Evolutionary conservation across 2,329 filamentous ascomycete genomes (phyloP).

Genomic region (Fusarium sp.): DNA sequence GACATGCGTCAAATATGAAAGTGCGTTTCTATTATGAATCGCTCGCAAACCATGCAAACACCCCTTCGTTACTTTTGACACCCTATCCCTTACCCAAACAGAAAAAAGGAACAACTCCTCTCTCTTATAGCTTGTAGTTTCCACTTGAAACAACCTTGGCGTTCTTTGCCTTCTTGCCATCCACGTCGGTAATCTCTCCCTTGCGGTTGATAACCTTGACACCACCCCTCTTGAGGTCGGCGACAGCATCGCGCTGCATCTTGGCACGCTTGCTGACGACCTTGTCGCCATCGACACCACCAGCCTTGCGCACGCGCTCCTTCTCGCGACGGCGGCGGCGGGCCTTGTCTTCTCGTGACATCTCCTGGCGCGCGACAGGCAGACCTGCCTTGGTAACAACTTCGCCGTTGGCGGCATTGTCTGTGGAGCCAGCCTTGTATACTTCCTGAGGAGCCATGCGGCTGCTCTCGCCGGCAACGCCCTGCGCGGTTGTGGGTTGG

Average conservation of each 20-base stretch:
- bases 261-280: conserved; percentile 67
- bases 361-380: conserved; percentile 83
- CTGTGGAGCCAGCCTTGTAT: conserved; percentile 79
- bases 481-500: conserved; percentile 83
- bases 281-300: conserved; percentile 59
- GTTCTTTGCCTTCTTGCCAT: conserved; percentile 78
- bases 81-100: conserved; percentile 8
- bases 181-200: conserved; percentile 84
- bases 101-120: conserved; percentile 8
- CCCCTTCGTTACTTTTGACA: conserved; percentile 28
- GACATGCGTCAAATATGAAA: conserved; percentile 31
- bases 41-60: conserved; percentile 37
- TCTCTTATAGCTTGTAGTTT: conserved; percentile 68
- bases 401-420: conserved; percentile 73
- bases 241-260: conserved; percentile 63
- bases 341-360: conserved; percentile 86
- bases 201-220: conserved; percentile 93
- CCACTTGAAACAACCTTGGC: conserved; percentile 64
- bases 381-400: conserved; percentile 81
- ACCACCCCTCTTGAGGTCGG: conserved; percentile 81
- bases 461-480: conserved; percentile 73
- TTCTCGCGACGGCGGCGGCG: conserved; percentile 83
- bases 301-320: conserved; percentile 81
- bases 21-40: conserved; percentile 40
- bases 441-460: conserved; percentile 94